These are phyloP conservation scores for Sporothrix schenckii DNA, from an alignment of 2,329 filamentous ascomycete genomes.

Conservation along the genomic window DNA sequence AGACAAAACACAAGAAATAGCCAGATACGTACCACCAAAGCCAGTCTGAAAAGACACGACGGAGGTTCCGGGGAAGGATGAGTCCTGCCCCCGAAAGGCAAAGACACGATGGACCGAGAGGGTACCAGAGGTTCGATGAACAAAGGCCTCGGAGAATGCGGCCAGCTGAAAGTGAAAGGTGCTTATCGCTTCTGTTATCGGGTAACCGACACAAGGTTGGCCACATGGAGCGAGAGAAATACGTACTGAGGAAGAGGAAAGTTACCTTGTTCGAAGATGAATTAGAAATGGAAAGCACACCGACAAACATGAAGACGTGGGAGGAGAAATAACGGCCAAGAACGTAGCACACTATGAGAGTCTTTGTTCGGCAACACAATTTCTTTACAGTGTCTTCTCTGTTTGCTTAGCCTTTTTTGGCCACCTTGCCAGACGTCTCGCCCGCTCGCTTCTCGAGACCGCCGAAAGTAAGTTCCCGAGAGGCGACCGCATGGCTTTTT, in stretches of 20 bases:
- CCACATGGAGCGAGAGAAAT: neutral
- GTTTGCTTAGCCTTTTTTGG: neutral
- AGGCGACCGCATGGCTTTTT: constrained; percentile 21
- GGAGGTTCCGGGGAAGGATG: constrained; percentile 4
- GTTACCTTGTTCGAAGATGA: neutral
- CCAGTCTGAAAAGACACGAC: constrained; percentile 2
- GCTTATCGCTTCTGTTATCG: neutral
- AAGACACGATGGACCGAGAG: neutral
- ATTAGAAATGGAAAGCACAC: neutral
- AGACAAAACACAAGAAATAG: neutral
- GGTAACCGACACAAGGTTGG: neutral
- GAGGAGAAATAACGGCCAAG: neutral
- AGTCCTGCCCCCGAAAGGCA: neutral
- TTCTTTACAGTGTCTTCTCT: neutral
- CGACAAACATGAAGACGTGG: too few relatives aligned
- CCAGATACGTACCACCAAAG: neutral
- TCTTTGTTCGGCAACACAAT: neutral
- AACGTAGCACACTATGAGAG: neutral
- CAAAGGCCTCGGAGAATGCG: neutral
- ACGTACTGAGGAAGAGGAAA: neutral
- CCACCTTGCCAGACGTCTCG: constrained; percentile 30
- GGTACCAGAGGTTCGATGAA: neutral
- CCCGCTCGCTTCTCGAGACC: constrained; percentile 35
- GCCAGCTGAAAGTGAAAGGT: neutral
- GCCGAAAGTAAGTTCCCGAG: constrained; percentile 27